Conservation (phyloP, 2,329 filamentous ascomycete genomes). For the Fusarium chlamydosporum region DNA sequence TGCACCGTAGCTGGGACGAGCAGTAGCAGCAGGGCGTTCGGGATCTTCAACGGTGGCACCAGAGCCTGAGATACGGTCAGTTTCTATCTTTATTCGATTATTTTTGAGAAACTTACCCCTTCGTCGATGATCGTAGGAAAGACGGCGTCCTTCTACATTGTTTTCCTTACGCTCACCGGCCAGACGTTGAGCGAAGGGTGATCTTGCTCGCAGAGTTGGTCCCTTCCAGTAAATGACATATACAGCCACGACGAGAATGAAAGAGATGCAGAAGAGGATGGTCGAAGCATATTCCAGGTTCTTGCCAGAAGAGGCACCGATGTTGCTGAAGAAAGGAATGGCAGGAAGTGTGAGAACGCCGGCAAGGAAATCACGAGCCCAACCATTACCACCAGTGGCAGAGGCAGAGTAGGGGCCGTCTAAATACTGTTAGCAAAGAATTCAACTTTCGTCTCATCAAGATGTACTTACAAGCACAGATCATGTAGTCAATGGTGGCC, state of each 20-base stretch:
- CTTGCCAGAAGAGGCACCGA: conserved; percentile 61
- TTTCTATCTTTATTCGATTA: not conserved
- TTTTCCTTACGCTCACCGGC: conserved; percentile 59
- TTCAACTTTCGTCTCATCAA: rapidly evolving
- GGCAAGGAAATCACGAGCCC: conserved; percentile 79
- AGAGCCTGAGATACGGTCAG: conserved; percentile 47
- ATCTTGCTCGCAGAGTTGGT: conserved; percentile 69
- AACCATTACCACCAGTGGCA: conserved; percentile 82
- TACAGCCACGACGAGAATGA: conserved; percentile 72
- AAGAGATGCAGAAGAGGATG: conserved; percentile 73
- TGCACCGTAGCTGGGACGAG: conserved; percentile 34
- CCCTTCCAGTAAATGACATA: conserved; percentile 78
- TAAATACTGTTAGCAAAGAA: not conserved
- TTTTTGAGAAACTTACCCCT: conserved; percentile 48
- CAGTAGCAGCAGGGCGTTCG: conserved; percentile 32
- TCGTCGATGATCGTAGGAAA: conserved; percentile 46
- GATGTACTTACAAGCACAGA: conserved; percentile 44
- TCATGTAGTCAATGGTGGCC: conserved; percentile 83
- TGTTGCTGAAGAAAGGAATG: conserved; percentile 73
- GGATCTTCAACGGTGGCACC: conserved; percentile 22
- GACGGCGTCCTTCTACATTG: conserved; percentile 48
- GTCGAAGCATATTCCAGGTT: conserved; percentile 73
- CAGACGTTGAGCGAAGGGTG: conserved; percentile 75
- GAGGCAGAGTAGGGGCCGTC: conserved; percentile 78
- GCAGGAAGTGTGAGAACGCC: conserved; percentile 79